A percentile compares a stretch with the other conserved stretches of the same genome.
Evolutionary conservation across 164 flowering plant species (phyloP).

Genomic region (Akebia trifoliata): DNA sequence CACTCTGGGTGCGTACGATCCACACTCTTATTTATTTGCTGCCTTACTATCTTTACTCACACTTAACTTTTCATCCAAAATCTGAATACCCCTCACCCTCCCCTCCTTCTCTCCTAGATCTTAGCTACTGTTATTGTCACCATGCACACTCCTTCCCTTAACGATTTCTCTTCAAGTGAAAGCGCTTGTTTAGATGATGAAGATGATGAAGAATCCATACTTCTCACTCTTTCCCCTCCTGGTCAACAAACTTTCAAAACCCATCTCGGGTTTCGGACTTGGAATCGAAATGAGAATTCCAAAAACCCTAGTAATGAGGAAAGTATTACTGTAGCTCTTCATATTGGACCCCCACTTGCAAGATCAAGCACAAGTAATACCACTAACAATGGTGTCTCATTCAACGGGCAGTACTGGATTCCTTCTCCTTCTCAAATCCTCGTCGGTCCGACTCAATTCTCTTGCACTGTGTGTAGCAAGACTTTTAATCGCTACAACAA

Average conservation of each 20-base stretch:
- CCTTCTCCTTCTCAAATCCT: slow-evolving; percentile 79
- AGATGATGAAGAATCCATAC: slow-evolving; percentile 40
- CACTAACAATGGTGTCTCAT: not conserved
- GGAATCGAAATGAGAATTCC: not conserved
- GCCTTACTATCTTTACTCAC: too few species aligned
- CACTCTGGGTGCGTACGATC: too few species aligned
- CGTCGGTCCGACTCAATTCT: slow-evolving; percentile 72
- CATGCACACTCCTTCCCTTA: slow-evolving; percentile 30
- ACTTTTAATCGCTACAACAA: slow-evolving; percentile 77
- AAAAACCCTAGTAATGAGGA: slow-evolving; percentile 9
- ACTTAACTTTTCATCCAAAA: too few species aligned
- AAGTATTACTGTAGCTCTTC: slow-evolving; percentile 51
- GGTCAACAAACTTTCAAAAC: slow-evolving; percentile 31
- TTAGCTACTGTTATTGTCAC: slow-evolving; percentile 9
- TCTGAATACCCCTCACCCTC: slow-evolving; percentile 1
- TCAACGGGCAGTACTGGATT: slow-evolving; percentile 66
- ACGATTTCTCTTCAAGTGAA: slow-evolving; percentile 19
- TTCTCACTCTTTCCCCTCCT: slow-evolving; percentile 53
- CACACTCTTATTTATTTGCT: too few species aligned
- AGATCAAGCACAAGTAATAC: slow-evolving; percentile 14
- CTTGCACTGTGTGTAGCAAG: slow-evolving; percentile 71
- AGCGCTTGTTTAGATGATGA: slow-evolving; percentile 15
- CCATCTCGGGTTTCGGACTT: not conserved
- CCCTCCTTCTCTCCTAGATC: slow-evolving; percentile 13
- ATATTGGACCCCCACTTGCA: slow-evolving; percentile 38